These are phyloP conservation scores for Alliaria petiolata DNA, from an alignment of 345 rosid species.

Conservation along the genomic window DNA sequence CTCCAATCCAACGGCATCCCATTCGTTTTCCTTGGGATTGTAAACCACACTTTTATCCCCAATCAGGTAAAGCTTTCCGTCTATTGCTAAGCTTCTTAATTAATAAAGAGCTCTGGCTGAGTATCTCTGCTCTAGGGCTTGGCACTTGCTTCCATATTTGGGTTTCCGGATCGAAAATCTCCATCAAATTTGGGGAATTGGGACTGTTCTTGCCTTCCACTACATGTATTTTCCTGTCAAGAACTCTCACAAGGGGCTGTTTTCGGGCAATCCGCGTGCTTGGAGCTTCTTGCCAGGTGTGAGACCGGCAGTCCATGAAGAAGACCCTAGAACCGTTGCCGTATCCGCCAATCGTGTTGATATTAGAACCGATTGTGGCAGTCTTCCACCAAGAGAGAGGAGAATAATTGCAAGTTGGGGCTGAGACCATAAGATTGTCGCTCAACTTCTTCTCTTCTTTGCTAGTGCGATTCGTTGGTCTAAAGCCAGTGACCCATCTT, in stretches of 20 bases:
- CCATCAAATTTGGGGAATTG: not conserved
- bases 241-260: not conserved
- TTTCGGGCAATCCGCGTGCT: not conserved
- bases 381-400: not conserved
- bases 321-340: not conserved
- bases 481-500: not conserved
- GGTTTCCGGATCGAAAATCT: not conserved
- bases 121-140: not conserved
- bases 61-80: not conserved
- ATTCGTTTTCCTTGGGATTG: not conserved
- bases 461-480: not conserved
- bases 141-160: not conserved
- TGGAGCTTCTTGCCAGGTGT: too few species aligned
- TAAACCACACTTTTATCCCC: not conserved
- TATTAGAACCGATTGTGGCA: not conserved
- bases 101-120: too few species aligned
- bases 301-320: not conserved
- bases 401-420: not conserved
- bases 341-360: not conserved
- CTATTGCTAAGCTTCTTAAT: not conserved
- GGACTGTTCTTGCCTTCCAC: not conserved
- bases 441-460: not conserved
- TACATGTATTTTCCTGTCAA: not conserved
- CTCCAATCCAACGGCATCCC: conserved; percentile 38
- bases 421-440: not conserved